These are phyloP conservation scores for Capronia americana DNA, from an alignment of 2,329 filamentous ascomycete genomes.

Conservation along the genomic window DNA sequence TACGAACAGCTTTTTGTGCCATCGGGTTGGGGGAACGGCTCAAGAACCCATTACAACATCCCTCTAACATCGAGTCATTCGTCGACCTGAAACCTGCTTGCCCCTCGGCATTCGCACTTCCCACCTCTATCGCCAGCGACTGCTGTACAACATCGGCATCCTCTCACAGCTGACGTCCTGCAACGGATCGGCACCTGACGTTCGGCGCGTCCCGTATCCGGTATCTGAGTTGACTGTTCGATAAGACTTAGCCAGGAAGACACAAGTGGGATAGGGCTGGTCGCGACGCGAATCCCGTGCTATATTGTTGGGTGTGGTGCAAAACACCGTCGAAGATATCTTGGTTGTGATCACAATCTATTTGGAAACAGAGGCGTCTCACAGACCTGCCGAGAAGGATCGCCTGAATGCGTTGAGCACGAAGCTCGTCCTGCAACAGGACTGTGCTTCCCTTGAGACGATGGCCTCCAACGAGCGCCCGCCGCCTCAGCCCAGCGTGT, in stretches of 20 bases:
- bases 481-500: slow-evolving; percentile 18
- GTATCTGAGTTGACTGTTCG: background rate
- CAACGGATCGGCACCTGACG: background rate
- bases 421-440: slow-evolving; percentile 22
- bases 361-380: slow-evolving; percentile 17
- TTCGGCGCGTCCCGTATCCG: background rate
- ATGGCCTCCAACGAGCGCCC: slow-evolving; percentile 30
- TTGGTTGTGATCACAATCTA: slow-evolving; percentile 18
- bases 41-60: background rate
- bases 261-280: slow-evolving; percentile 12
- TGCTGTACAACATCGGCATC: background rate
- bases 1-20: background rate
- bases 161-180: slow-evolving; percentile 14
- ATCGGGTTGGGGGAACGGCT: background rate
- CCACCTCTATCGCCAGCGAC: background rate
- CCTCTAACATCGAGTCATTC: background rate
- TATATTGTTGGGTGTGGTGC: background rate
- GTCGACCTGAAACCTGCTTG: background rate
- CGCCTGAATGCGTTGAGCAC: slow-evolving; percentile 30
- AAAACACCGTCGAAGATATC: slow-evolving; percentile 1
- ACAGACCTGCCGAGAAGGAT: slow-evolving; percentile 7
- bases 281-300: slow-evolving; percentile 12
- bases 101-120: too few relatives aligned
- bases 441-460: slow-evolving; percentile 19
- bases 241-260: background rate